Evolutionary conservation across 441 rosid genomes (phyloP).

Genomic region (Metrosideros polymorpha): DNA sequence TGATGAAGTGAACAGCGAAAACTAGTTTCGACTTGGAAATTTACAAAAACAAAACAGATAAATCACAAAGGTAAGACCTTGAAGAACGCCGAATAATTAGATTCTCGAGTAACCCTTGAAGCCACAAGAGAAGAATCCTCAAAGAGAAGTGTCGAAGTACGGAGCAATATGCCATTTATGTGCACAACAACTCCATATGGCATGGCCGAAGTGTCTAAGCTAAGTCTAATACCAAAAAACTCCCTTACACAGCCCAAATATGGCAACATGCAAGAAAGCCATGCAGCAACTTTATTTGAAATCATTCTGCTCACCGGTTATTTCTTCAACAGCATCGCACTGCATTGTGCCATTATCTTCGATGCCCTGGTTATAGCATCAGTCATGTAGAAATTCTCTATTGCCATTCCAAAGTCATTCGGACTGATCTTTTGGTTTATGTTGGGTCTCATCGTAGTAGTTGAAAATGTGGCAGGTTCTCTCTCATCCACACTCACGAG

Average conservation of each 20-base stretch:
- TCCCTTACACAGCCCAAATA: background rate
- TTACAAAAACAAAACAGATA: background rate
- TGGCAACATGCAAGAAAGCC: background rate
- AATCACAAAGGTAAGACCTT: background rate
- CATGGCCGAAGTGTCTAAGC: background rate
- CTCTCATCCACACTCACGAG: conserved; percentile 59
- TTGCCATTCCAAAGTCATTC: conserved; percentile 38
- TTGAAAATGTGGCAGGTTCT: conserved; percentile 61
- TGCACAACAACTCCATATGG: background rate
- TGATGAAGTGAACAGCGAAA: background rate
- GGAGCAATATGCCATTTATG: background rate
- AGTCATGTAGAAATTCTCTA: conserved; percentile 91
- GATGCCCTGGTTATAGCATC: conserved; percentile 94
- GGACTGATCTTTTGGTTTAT: conserved; percentile 29
- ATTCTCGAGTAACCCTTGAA: background rate
- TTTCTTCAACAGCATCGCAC: conserved; percentile 61
- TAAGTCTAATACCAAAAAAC: background rate
- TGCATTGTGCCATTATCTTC: conserved; percentile 96
- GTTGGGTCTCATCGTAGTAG: conserved; percentile 45
- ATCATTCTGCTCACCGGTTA: conserved; percentile 19
- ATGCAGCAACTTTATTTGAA: conserved; percentile 20
- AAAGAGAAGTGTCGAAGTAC: background rate
- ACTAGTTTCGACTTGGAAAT: background rate
- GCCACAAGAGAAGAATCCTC: background rate
- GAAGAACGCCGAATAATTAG: background rate